Evolutionary conservation across 768 basidiomycete genomes (phyloP), one percentile per base, ranked within the genome.

Genomic region (Aureoboletus auriporus): DNA sequence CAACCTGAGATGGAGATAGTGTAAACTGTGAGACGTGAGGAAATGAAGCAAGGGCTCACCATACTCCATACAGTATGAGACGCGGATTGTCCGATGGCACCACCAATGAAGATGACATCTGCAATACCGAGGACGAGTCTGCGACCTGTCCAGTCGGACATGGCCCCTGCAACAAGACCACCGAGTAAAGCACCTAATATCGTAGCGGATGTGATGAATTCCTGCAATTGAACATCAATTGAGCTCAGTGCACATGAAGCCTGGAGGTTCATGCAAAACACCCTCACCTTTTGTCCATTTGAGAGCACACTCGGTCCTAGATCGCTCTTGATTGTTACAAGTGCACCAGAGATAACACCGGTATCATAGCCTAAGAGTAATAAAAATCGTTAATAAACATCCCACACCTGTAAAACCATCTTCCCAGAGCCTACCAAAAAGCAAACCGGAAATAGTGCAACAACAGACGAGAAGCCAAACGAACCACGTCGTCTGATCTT

Each of bases 171-270:
- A 7, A 69, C 71, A 5, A 91, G 72, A 42, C 85, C 83, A n/a
- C 88, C 89, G 2, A 90, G 50, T 5, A 91, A 72, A 0, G 89
- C 89, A 10, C 86, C 86, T 26, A 89, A 72, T 0, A 88, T 91
- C 1, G 88, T 89, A 0, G 86, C 70, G 6, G 86, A 86, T 0
- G 88, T 89, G 62, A 90, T 88, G 30, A 89, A 75, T 75, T 91
- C 89, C 84, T 86, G 57, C 8, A 26, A 26, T 40, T 6, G n/a
- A 39, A 34, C 14, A 31, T 9, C 8, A 6, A n/a, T n/a, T 27
- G 4, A 38, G 39, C 26, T 8, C 16, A 12, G 16, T 11, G n/a
- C 30, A 17, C 9, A 26, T 16, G 9, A 27, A 8, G 27, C 12
- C 14, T 9, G 27, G 14, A 33, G 11, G 14, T 26, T 5, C 33